Evolutionary conservation across 2,329 filamentous ascomycete species (phyloP).

Genomic region (Chaetothyriales sp.): DNA sequence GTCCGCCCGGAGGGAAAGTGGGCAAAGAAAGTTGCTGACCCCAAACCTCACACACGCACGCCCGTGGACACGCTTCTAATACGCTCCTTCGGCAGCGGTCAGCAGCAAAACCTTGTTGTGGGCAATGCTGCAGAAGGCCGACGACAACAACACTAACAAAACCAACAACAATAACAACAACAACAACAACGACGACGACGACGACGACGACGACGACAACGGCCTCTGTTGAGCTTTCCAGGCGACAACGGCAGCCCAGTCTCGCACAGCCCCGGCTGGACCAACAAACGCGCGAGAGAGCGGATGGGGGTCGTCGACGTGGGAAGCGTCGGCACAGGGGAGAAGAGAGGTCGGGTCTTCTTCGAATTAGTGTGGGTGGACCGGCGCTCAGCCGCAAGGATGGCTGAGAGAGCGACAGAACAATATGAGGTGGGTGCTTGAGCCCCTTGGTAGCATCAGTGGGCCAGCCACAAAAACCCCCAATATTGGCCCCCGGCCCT

Average conservation of each 20-base stretch:
- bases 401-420: neutral
- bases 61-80: too few relatives aligned
- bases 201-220: neutral
- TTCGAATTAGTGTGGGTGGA: neutral
- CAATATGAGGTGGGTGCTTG: neutral
- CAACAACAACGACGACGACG: too few relatives aligned
- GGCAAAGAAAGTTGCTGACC: neutral
- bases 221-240: too few relatives aligned
- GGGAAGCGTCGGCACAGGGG: neutral
- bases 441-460: neutral
- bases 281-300: neutral
- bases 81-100: too few relatives aligned
- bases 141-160: too few relatives aligned
- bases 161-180: too few relatives aligned
- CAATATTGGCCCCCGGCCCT: neutral
- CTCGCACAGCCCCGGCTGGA: neutral
- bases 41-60: too few relatives aligned
- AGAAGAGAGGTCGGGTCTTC: neutral
- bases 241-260: neutral
- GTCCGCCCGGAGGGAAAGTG: neutral
- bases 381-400: neutral
- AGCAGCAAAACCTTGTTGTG: neutral
- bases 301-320: neutral
- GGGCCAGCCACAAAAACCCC: neutral
- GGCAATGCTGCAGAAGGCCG: neutral